Evolutionary conservation across 78 protist species (phyloP), one percentile per base, ranked within the genome.

Genomic region (Planoprotostelium fungivorum): DNA sequence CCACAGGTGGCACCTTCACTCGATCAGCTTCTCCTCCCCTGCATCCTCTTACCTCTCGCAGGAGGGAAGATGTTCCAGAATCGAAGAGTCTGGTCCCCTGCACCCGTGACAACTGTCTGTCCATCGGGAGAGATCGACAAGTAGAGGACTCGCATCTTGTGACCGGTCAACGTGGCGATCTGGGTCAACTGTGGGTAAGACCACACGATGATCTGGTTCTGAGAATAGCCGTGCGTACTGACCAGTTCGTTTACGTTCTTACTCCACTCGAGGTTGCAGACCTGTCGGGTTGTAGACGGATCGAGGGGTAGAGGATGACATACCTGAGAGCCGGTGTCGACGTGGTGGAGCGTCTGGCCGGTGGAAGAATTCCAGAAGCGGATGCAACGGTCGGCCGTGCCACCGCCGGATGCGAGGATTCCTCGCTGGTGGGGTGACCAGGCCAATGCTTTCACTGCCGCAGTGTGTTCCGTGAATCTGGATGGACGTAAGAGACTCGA

Each of bases 361-460:
- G 95, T 96, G 29, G 91, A 83, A 0, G 96, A 90, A 95, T 98
- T 97, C 99, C 99, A 98, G 91, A 98, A 96, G 10, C 98, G 91
- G 34, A 99, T 97, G 90, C 89, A 89, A 36, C 97, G 87, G 86
- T 99, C 99, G 10, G 99, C 99, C 0, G 99, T 98, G 0, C 99
- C 99, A 23, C 99, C 99, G 25, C 99, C 99, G 9, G 99, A 90
- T 5, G 99, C 99, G 23, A 99, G 94, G 36, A 98, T 89, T 38
- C 97, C 97, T 0, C 94, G 28, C 86, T 91, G 91, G 89, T 95
- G 97, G 0, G 99, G 99, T 34, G 93, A 93, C 99, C 99, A 99
- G 31, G 99, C 99, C 28, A 99, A 63, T 0, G 99, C 99, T 92
- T 98, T 98, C 37, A 99, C 99, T 5, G 99, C 99, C 0, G 99